Percentiles rank a stretch among this genome's conserved stretches.
Conservation (phyloP, 1,139 yeast genomes). For the Scheffersomyces segobiensis region DNA sequence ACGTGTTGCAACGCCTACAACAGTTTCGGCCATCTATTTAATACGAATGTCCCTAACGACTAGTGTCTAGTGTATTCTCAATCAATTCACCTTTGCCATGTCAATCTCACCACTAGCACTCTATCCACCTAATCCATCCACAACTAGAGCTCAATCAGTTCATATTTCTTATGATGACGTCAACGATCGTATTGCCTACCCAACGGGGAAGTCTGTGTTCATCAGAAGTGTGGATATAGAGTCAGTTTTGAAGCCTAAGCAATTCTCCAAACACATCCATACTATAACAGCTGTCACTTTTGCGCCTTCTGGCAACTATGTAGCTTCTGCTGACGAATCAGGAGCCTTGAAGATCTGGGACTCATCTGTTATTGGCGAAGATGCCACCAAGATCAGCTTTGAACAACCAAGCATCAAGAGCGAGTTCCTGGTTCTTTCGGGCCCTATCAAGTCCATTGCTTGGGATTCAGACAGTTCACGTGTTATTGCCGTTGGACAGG, state of each 20-base stretch:
- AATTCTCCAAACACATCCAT: conserved; percentile 70
- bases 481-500: conserved; percentile 92
- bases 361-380: conserved; percentile 35
- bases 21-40: too few species aligned
- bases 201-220: conserved; percentile 78
- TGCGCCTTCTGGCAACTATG: conserved; percentile 84
- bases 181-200: conserved; percentile 72
- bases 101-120: conserved; percentile 28
- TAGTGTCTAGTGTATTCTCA: background rate
- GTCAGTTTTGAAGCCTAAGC: conserved; percentile 44
- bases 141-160: conserved; percentile 68
- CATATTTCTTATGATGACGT: conserved; percentile 73
- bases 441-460: conserved; percentile 77
- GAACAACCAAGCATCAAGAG: conserved; percentile 68
- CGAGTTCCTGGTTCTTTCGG: conserved; percentile 79
- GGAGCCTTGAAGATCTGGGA: conserved; percentile 94
- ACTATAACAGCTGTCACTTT: conserved; percentile 74
- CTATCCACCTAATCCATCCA: conserved; percentile 78
- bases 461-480: conserved; percentile 93
- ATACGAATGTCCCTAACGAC: background rate
- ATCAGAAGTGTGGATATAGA: conserved; percentile 61
- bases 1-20: background rate
- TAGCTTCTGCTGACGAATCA: conserved; percentile 89
- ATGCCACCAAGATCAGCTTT: conserved; percentile 13
- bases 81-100: conserved; percentile 15